These are phyloP conservation scores for Globisporangium irregulare DNA, from an alignment of 352 stramenopile species.

Conservation along the genomic window DNA sequence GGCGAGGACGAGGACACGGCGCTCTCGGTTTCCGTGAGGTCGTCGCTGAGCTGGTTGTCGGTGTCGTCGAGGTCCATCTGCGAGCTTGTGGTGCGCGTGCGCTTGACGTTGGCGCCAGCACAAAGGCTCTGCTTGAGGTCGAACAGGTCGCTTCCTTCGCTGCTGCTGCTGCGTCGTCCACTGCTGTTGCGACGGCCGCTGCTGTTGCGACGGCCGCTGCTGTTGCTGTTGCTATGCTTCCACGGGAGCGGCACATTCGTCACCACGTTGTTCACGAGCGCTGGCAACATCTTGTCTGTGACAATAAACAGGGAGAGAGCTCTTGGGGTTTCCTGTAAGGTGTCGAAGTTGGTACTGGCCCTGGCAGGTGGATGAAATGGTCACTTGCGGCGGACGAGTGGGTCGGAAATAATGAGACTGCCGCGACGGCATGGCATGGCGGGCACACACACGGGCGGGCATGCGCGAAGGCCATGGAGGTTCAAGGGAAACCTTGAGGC, in stretches of 20 bases:
- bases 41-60: slow-evolving; percentile 38
- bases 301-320: background rate
- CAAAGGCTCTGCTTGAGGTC: slow-evolving; percentile 16
- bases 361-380: background rate
- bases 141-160: slow-evolving; percentile 7
- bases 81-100: slow-evolving; percentile 41
- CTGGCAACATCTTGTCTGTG: slow-evolving; percentile 15
- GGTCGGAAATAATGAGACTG: slow-evolving; percentile 2
- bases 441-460: background rate
- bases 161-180: slow-evolving; percentile 3
- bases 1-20: slow-evolving; percentile 36
- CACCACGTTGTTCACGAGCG: slow-evolving; percentile 23
- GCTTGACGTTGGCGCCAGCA: slow-evolving; percentile 14
- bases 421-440: background rate
- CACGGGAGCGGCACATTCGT: slow-evolving; percentile 14
- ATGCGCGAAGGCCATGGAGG: background rate
- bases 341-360: slow-evolving; percentile 7
- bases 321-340: slow-evolving; percentile 1
- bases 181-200: background rate
- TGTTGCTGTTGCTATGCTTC: background rate
- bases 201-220: background rate
- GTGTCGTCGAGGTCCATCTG: slow-evolving; percentile 33
- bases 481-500: background rate
- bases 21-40: slow-evolving; percentile 62
- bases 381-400: slow-evolving; percentile 1